These are phyloP conservation scores for Zanthoxylum bungeanum DNA, from an alignment of 345 rosid species.

Conservation along the genomic window DNA sequence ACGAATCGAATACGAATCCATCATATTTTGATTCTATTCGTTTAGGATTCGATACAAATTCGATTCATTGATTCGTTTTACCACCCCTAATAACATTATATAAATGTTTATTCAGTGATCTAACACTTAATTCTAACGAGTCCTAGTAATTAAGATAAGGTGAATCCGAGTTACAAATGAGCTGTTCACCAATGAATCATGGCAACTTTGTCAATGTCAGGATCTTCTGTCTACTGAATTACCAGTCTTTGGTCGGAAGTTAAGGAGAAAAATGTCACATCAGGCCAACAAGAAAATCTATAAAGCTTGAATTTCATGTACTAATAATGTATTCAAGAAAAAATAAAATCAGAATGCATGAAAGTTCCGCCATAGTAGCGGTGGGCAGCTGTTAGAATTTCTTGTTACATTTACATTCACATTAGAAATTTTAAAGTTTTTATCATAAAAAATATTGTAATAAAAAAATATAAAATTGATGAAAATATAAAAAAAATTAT, in stretches of 20 bases:
- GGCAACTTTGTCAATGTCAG: constrained; percentile 31
- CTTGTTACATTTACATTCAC: constrained; percentile 24
- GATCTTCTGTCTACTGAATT: constrained; percentile 14
- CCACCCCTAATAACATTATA: no score
- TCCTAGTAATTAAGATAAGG: not conserved
- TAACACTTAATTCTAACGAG: constrained; percentile 5
- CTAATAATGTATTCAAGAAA: not conserved
- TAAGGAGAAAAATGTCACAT: constrained; percentile 25
- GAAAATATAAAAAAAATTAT: no score
- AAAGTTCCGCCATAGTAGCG: constrained; percentile 17
- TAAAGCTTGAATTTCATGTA: constrained; percentile 21
- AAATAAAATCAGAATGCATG: constrained; percentile 5
- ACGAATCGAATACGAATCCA: no score
- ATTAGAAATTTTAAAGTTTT: no score
- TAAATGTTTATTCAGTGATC: no score
- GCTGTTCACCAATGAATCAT: constrained; percentile 28
- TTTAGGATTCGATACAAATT: no score
- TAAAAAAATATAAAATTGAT: no score
- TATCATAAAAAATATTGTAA: no score
- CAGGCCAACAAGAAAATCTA: constrained; percentile 44
- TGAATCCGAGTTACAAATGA: constrained; percentile 22
- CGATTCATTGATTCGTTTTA: no score
- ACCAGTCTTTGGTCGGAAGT: constrained; percentile 17
- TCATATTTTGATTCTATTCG: no score
- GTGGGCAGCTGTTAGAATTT: constrained; percentile 19